Evolutionary conservation across 257 asterid species (phyloP).

Genomic region (Rauvolfia tetraphylla): DNA sequence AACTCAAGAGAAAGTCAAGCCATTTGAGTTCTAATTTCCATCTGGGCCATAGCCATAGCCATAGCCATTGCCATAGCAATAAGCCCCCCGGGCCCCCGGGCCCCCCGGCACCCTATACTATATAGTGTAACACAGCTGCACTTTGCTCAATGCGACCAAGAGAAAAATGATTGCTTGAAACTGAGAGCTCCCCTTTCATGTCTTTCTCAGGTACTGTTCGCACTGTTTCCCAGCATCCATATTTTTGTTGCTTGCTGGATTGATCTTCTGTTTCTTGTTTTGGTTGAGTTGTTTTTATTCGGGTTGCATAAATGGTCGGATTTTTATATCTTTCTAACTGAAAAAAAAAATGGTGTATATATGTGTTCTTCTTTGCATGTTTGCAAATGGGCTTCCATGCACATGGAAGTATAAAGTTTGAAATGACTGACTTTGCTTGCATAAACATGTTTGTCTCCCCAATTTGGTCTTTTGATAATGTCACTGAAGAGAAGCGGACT

Average conservation of each 20-base stretch:
- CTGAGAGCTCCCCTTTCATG: neutral
- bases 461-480: neutral
- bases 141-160: neutral
- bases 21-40: neutral
- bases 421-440: neutral
- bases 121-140: neutral
- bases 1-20: neutral
- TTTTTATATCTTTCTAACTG: too few relatives aligned
- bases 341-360: neutral
- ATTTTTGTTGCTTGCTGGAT: neutral
- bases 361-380: conserved; percentile 6
- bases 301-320: neutral
- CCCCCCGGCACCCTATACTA: too few relatives aligned
- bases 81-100: too few relatives aligned
- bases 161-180: neutral
- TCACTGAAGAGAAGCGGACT: neutral
- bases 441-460: neutral
- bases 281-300: neutral
- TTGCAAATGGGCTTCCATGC: conserved; percentile 5
- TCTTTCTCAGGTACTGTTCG: neutral
- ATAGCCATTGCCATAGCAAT: too few relatives aligned
- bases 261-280: neutral
- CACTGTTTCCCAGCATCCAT: neutral
- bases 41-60: neutral
- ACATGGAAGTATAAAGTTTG: neutral